Evolutionary conservation across 768 basidiomycete species (phyloP).

Genomic region (Mycena galericulata): DNA sequence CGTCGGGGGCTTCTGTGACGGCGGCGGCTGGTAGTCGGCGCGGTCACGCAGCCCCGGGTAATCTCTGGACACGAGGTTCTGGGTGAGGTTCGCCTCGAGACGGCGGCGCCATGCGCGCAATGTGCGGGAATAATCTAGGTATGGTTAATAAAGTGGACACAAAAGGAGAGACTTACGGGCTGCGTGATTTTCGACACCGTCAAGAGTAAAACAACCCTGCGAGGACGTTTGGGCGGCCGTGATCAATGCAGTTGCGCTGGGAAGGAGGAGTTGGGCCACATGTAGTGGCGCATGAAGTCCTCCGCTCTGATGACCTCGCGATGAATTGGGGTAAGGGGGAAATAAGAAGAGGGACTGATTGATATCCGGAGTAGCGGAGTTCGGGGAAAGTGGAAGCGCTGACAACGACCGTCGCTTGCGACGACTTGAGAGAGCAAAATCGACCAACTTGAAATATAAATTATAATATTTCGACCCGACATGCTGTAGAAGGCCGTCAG

Average conservation of each 20-base stretch:
- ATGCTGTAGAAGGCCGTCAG: constrained; percentile 53
- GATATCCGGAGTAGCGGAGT: constrained; percentile 74
- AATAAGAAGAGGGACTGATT: constrained; percentile 58
- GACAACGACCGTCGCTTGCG: constrained; percentile 75
- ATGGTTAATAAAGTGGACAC: constrained; percentile 14
- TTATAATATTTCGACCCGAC: constrained; percentile 70
- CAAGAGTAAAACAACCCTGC: constrained; percentile 82
- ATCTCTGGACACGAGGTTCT: constrained; percentile 66
- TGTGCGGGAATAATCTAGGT: constrained; percentile 85
- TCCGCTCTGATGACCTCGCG: constrained; percentile 61
- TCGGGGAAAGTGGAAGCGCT: constrained; percentile 80
- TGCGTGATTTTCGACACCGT: constrained; percentile 87
- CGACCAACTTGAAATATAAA: constrained; percentile 80
- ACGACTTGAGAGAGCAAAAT: constrained; percentile 80
- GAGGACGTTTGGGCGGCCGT: constrained; percentile 77
- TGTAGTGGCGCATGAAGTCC: constrained; percentile 89
- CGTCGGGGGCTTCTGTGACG: too few species aligned
- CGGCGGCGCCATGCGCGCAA: constrained; percentile 92
- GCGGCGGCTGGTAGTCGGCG: constrained; percentile 68
- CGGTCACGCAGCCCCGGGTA: constrained; percentile 70
- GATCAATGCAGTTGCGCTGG: constrained; percentile 86
- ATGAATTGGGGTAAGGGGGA: constrained; percentile 15
- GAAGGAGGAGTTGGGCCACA: constrained; percentile 94
- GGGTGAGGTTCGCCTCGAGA: constrained; percentile 73
- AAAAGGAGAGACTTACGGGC: constrained; percentile 66